These are phyloP conservation scores for Ustilago cynodontis DNA, from an alignment of 1,284 basidiomycete genomes.

Conservation along the genomic window DNA sequence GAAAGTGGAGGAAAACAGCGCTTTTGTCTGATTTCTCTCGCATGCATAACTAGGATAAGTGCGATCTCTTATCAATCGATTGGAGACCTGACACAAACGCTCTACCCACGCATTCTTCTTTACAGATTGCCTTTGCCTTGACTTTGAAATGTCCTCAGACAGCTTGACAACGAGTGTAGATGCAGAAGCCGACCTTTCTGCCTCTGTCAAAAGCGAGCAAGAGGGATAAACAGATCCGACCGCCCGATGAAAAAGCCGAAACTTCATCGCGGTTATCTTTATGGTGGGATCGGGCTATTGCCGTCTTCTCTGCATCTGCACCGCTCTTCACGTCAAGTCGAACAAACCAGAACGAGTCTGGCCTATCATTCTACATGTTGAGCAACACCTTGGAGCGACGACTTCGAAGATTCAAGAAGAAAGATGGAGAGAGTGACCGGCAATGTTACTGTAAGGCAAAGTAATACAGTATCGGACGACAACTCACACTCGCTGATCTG, in stretches of 20 bases:
- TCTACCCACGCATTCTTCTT: too few species aligned
- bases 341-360: too few species aligned
- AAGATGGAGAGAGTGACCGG: not conserved
- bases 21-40: not conserved
- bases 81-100: not conserved
- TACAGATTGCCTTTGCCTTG: too few species aligned
- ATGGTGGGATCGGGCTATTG: too few species aligned
- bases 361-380: too few species aligned
- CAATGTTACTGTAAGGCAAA: too few species aligned
- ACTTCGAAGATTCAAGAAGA: not conserved
- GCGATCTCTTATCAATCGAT: constrained; percentile 22
- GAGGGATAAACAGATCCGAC: not conserved
- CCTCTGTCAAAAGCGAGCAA: not conserved
- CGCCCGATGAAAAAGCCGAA: not conserved
- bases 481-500: constrained; percentile 12
- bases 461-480: constrained; percentile 3
- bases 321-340: too few species aligned
- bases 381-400: too few species aligned
- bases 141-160: too few species aligned
- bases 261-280: not conserved
- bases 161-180: too few species aligned
- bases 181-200: too few species aligned
- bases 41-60: not conserved
- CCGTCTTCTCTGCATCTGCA: too few species aligned
- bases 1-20: constrained; percentile 14